Base-by-base conservation (phyloP, 768 basidiomycete genomes). In the Filobasidium floriforme region DNA sequence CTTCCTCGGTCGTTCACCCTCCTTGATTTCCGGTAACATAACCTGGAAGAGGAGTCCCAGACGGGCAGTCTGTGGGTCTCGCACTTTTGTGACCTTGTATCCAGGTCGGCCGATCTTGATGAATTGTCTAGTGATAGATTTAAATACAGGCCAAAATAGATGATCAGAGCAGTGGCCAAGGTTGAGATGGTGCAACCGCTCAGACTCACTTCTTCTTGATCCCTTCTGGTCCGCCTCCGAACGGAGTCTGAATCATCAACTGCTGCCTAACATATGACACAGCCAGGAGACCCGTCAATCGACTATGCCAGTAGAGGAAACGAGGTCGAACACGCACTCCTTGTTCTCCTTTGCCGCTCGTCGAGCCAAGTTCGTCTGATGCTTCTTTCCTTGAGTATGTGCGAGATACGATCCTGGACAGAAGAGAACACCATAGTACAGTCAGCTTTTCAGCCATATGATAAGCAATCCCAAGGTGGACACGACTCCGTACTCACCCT, bases 301-400 rank as follows among this genome's bases (percentile, higher is more conserved):
- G 7, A 15, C 26, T 15, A 5, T 4, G 29, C 24, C 24, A 18
- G 46, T 19, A 51, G 46, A 18, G 2, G 18, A 57, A n/a, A 28
- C 24, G 54, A 26, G 22, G 26, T 57, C 6, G 12, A 4, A 5
- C 14, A 57, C 54, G 29, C 15, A 57, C 75, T 97, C 96, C 76
- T 97, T 96, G 57, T 90, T 89, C 82, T 98, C 96, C 70, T 88
- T 86, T n/a, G 94, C 94, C 0, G 96, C 96, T 71, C 96, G 88
- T 46, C 96, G 86, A 15, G 96, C 96, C 61, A 99, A 86, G 77
- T 98, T 98, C 3, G 93, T 98, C 78, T 98, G 96, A 77, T 98
- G 96, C 77, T 98, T 99, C 82, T 98, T 99, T 24, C 96, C 96
- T 81, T 98, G 96, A 0, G 96, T 99, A 73, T 99, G 96, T 0